Evolutionary conservation across 1,284 basidiomycete species (phyloP).

Genomic region (Veloboletus limbatus): DNA sequence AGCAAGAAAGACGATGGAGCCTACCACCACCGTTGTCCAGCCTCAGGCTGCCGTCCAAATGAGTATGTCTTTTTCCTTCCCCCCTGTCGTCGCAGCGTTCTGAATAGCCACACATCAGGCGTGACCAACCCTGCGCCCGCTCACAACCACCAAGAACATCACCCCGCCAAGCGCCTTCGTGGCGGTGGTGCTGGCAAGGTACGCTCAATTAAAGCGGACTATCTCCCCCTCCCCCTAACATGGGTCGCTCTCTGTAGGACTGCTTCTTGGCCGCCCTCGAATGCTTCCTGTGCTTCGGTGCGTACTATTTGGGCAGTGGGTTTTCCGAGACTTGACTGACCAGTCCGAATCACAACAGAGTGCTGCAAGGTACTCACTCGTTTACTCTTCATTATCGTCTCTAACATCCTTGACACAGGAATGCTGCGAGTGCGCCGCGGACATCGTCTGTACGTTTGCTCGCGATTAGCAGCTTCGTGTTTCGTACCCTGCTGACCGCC

Average conservation of each 20-base stretch:
- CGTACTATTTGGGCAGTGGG: conserved; percentile 17
- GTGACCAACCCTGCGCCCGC: conserved; percentile 40
- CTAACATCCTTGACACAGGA: conserved; percentile 13
- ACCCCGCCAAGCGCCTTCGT: conserved; percentile 45
- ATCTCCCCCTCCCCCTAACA: background rate
- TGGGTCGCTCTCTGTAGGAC: conserved; percentile 38
- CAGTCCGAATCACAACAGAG: conserved; percentile 14
- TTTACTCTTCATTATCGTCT: too few relatives aligned
- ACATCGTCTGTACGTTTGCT: conserved; percentile 29
- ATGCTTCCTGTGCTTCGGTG: conserved; percentile 55
- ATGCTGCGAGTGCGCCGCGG: conserved; percentile 30
- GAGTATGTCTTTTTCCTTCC: too few relatives aligned
- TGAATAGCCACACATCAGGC: too few relatives aligned
- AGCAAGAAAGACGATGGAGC: conserved; percentile 31
- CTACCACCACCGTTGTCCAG: conserved; percentile 41
- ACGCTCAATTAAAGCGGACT: too few relatives aligned
- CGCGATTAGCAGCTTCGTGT: background rate
- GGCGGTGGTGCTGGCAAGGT: conserved; percentile 51
- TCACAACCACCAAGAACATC: conserved; percentile 37
- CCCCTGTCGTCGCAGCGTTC: too few relatives aligned
- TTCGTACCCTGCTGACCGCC: conserved; percentile 6
- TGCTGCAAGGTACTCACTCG: conserved; percentile 32
- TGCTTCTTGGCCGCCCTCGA: conserved; percentile 47
- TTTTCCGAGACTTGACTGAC: conserved; percentile 3
- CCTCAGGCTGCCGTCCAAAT: conserved; percentile 48